Percentiles rank a stretch among this genome's conserved stretches.
These are phyloP conservation scores for Heteromeles arbutifolia DNA, from an alignment of 306 rosid species.

Conservation along the genomic window DNA sequence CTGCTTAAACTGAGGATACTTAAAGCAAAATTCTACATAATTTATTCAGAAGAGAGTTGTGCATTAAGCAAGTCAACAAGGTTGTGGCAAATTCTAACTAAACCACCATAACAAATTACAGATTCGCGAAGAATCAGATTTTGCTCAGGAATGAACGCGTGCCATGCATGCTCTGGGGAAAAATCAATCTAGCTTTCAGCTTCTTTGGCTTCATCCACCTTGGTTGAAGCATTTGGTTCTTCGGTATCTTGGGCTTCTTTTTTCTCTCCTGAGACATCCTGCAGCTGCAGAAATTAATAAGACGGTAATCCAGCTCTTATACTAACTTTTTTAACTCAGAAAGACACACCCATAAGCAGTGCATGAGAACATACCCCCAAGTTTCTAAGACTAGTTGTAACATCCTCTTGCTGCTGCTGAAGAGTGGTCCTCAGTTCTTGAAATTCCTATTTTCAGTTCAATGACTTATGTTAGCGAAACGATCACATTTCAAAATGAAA, in stretches of 20 bases:
- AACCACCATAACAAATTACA: neutral
- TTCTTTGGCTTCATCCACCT: slow-evolving; percentile 33
- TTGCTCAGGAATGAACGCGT: slow-evolving; percentile 15
- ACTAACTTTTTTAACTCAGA: neutral
- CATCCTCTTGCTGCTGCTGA: slow-evolving; percentile 96
- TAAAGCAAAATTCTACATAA: slow-evolving; percentile 16
- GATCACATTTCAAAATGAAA: neutral
- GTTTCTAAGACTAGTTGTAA: slow-evolving; percentile 64
- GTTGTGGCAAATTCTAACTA: slow-evolving; percentile 12
- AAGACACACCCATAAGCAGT: neutral
- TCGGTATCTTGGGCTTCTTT: neutral
- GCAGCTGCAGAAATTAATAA: slow-evolving; percentile 42
- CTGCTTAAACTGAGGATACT: slow-evolving; percentile 3
- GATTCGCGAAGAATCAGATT: neutral
- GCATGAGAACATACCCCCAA: slow-evolving; percentile 51
- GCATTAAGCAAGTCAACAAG: slow-evolving; percentile 15
- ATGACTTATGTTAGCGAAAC: slow-evolving; percentile 3
- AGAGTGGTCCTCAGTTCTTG: slow-evolving; percentile 88
- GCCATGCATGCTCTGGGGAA: slow-evolving; percentile 7
- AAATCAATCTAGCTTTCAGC: slow-evolving; percentile 27
- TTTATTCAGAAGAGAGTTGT: slow-evolving; percentile 14
- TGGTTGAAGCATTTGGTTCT: slow-evolving; percentile 27
- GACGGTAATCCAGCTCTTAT: neutral
- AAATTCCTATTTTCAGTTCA: slow-evolving; percentile 57
- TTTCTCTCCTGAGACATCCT: slow-evolving; percentile 44